These are phyloP conservation scores for Candida broadrunensis DNA, from an alignment of 805 yeast genomes.

Conservation along the genomic window DNA sequence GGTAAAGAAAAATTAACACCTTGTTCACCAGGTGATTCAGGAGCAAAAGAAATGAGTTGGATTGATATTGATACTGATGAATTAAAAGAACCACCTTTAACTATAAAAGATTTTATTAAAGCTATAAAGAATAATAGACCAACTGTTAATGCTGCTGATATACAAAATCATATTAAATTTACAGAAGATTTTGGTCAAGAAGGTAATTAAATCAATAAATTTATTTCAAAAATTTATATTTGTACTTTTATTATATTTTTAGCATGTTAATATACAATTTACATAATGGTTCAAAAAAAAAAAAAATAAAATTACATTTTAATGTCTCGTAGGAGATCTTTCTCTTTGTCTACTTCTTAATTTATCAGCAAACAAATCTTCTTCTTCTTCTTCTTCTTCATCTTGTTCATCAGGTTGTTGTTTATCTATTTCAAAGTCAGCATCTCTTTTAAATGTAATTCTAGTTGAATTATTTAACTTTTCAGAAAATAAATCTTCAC, in stretches of 20 bases:
- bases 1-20: constrained; percentile 64
- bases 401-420: background rate
- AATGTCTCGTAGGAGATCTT: constrained; percentile 9
- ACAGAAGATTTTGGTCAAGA: constrained; percentile 97
- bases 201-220: constrained; percentile 56
- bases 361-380: constrained; percentile 34
- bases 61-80: constrained; percentile 87
- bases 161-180: constrained; percentile 78
- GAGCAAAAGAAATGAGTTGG: constrained; percentile 90
- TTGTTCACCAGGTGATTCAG: constrained; percentile 94
- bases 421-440: background rate
- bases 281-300: too few relatives aligned
- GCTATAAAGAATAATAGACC: constrained; percentile 91
- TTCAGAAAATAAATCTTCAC: constrained; percentile 36
- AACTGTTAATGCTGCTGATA: constrained; percentile 85
- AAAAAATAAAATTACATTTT: too few relatives aligned
- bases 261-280: background rate
- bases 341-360: constrained; percentile 21
- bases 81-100: constrained; percentile 82
- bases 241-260: background rate
- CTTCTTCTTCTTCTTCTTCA: constrained; percentile 20
- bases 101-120: constrained; percentile 88
- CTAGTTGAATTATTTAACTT: constrained; percentile 11
- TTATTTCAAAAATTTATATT: background rate
- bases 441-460: constrained; percentile 1